These are phyloP conservation scores for Cicer arietinum DNA, from an alignment of 306 rosid species.

Conservation along the genomic window DNA sequence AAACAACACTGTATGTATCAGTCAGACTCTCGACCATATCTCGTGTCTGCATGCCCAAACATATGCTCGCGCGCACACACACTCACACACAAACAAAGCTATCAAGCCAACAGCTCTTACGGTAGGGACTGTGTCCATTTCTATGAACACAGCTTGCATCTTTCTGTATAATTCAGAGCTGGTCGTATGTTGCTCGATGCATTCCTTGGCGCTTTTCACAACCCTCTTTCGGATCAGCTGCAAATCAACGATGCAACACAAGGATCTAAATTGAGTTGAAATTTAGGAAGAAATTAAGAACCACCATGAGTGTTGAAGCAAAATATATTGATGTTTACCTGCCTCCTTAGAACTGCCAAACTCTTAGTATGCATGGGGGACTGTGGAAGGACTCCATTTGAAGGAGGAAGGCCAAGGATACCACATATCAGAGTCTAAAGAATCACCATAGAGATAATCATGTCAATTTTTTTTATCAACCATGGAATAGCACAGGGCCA, in stretches of 20 bases:
- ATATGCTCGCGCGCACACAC: too few relatives aligned
- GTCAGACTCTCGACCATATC: slow-evolving; percentile 11
- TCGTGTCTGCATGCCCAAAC: background rate
- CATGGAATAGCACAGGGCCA: slow-evolving; percentile 17
- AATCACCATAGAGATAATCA: slow-evolving; percentile 22
- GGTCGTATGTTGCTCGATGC: slow-evolving; percentile 61
- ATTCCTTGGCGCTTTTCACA: slow-evolving; percentile 84
- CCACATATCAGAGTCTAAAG: slow-evolving; percentile 79
- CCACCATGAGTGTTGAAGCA: slow-evolving; percentile 4
- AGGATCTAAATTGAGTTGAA: slow-evolving; percentile 38
- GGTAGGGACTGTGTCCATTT: slow-evolving; percentile 75
- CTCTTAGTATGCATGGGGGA: slow-evolving; percentile 98
- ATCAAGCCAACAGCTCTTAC: slow-evolving; percentile 49
- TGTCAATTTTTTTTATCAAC: slow-evolving; percentile 1
- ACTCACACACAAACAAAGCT: background rate
- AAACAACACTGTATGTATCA: slow-evolving; percentile 14
- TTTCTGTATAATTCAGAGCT: slow-evolving; percentile 70
- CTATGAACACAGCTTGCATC: slow-evolving; percentile 72
- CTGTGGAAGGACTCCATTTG: slow-evolving; percentile 96
- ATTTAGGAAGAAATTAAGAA: slow-evolving; percentile 23
- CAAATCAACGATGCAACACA: slow-evolving; percentile 34
- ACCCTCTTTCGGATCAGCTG: slow-evolving; percentile 75
- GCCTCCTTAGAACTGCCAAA: slow-evolving; percentile 74
- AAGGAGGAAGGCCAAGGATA: slow-evolving; percentile 88
- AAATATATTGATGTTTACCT: slow-evolving; percentile 49